Evolutionary conservation across 257 asterid species (phyloP).

Genomic region (Petunia axillaris): DNA sequence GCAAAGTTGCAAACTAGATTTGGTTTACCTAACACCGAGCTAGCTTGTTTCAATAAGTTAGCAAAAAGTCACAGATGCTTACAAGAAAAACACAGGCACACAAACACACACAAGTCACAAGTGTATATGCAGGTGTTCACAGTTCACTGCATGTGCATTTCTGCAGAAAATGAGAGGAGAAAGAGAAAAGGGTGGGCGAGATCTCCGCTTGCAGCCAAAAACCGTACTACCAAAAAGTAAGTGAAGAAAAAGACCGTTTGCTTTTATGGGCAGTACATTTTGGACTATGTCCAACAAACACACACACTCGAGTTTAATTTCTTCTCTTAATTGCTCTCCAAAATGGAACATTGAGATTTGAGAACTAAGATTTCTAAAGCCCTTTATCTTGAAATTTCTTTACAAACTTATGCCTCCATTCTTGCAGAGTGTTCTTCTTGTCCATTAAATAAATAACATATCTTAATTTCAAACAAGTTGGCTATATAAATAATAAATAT

Average conservation of each 20-base stretch:
- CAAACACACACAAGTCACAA: conserved; percentile 19
- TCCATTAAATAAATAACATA: too few relatives aligned
- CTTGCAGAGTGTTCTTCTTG: too few relatives aligned
- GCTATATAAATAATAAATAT: too few relatives aligned
- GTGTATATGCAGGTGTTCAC: conserved; percentile 25
- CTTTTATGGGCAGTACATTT: conserved; percentile 18
- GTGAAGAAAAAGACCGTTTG: not conserved
- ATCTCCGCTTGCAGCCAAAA: not conserved
- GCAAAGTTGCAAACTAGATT: conserved; percentile 13
- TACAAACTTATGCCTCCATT: too few relatives aligned
- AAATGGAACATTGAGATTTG: too few relatives aligned
- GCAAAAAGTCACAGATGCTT: not conserved
- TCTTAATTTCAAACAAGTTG: too few relatives aligned
- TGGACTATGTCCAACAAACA: not conserved
- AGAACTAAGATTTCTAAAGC: not conserved
- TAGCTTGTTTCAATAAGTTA: not conserved
- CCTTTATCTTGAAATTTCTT: not conserved
- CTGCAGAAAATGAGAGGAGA: not conserved
- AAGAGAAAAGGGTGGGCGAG: not conserved
- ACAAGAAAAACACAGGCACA: not conserved
- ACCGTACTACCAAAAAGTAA: not conserved
- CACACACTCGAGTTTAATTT: not conserved
- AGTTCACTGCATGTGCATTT: conserved; percentile 15
- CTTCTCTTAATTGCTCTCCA: too few relatives aligned
- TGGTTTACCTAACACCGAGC: conserved; percentile 5